Percentiles rank a stretch among this genome's conserved stretches.
Evolutionary conservation across 108 stramenopile genomes (phyloP).

Genomic region (Nannochloropsis oceanica): DNA sequence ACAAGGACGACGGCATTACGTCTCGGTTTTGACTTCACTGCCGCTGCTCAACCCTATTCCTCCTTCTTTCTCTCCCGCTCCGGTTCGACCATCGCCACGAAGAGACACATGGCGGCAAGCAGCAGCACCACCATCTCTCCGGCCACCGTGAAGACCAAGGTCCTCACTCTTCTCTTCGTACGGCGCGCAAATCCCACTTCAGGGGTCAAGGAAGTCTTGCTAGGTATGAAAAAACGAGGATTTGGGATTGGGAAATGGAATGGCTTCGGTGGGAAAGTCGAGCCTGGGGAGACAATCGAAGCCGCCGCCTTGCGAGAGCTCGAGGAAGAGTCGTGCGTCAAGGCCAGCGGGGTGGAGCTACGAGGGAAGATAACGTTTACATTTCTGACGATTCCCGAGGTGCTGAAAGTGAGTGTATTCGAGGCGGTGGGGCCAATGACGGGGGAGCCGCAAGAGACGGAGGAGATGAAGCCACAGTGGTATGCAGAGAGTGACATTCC

Average conservation of each 20-base stretch:
- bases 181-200: neutral
- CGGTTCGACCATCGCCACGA: too few species aligned
- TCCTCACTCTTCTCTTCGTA: neutral
- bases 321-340: neutral
- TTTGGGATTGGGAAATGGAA: constrained; percentile 2
- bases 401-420: neutral
- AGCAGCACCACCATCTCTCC: neutral
- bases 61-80: too few species aligned
- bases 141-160: neutral
- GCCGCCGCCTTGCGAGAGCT: neutral
- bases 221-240: neutral
- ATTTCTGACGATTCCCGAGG: neutral
- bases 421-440: neutral
- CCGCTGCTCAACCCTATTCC: too few species aligned
- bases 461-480: constrained; percentile 5
- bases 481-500: neutral
- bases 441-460: neutral
- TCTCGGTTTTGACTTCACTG: too few species aligned
- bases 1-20: too few species aligned
- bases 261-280: constrained; percentile 3
- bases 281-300: neutral
- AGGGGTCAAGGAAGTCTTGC: neutral
- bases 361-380: neutral
- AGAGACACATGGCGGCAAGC: neutral
- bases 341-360: neutral